A percentile compares a stretch with the other conserved stretches of the same genome.
Conservation (phyloP, 2,329 filamentous ascomycete species). For the Cryphonectria nitschkei region DNA sequence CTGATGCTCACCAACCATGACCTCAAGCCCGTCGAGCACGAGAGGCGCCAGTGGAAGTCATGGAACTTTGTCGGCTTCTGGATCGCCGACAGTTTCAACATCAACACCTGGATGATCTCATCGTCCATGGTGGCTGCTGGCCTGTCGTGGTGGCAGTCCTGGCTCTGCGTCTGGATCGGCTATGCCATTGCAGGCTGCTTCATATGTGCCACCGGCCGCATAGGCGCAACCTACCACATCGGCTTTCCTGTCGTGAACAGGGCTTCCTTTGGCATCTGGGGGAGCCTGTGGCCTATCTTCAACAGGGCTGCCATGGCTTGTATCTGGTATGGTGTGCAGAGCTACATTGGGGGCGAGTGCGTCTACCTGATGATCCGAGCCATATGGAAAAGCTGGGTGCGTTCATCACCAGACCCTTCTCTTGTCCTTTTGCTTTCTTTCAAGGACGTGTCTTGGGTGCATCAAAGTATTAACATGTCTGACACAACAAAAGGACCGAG, state of each 20-base stretch:
- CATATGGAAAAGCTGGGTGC: constrained; percentile 74
- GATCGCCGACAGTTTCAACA: constrained; percentile 85
- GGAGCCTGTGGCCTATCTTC: constrained; percentile 84
- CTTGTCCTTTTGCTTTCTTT: no score
- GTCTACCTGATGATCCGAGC: constrained; percentile 86
- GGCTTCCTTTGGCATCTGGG: constrained; percentile 86
- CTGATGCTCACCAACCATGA: constrained; percentile 88
- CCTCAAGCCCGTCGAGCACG: constrained; percentile 78
- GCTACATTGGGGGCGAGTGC: constrained; percentile 83
- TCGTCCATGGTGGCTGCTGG: constrained; percentile 78
- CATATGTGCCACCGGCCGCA: constrained; percentile 76
- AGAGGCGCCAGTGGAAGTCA: constrained; percentile 78
- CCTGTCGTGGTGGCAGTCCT: constrained; percentile 89
- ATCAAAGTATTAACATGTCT: constrained; percentile 22
- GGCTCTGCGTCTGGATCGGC: constrained; percentile 86
- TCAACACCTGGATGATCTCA: constrained; percentile 94
- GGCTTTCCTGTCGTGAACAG: constrained; percentile 82
- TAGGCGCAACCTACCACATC: constrained; percentile 86
- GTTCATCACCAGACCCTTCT: constrained; percentile 29
- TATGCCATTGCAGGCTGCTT: constrained; percentile 79
- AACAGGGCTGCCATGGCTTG: constrained; percentile 87
- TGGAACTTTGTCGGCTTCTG: constrained; percentile 91
- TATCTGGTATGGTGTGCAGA: constrained; percentile 85
- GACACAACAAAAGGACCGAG: constrained; percentile 43
- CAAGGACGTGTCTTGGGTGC: background rate